Conservation (phyloP, 805 yeast species). For the Barnettozyma pratensis region DNA sequence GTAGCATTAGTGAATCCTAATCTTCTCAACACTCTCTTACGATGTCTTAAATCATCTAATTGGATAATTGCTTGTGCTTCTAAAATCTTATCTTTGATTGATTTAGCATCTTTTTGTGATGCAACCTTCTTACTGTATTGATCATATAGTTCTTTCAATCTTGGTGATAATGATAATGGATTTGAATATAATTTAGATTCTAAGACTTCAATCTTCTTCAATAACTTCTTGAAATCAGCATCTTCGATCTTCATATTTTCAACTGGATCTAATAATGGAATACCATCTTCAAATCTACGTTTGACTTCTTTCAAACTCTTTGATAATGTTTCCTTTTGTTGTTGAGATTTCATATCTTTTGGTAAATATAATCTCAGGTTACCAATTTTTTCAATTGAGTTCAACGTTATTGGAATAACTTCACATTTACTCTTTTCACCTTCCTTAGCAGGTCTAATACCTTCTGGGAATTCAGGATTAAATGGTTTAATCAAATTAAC, state of each 20-base stretch:
- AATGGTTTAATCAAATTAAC: slow-evolving; percentile 70
- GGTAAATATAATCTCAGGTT: slow-evolving; percentile 81
- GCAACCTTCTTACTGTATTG: slow-evolving; percentile 62
- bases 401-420: slow-evolving; percentile 79
- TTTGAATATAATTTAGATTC: slow-evolving; percentile 69
- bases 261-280: slow-evolving; percentile 88
- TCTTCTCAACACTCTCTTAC: slow-evolving; percentile 89
- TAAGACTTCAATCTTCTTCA: slow-evolving; percentile 76
- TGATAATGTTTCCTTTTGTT: slow-evolving; percentile 55
- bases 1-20: slow-evolving; percentile 81
- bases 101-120: slow-evolving; percentile 52
- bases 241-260: slow-evolving; percentile 91
- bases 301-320: slow-evolving; percentile 78
- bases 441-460: slow-evolving; percentile 75
- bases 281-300: slow-evolving; percentile 81
- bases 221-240: slow-evolving; percentile 62
- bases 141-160: slow-evolving; percentile 57
- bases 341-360: slow-evolving; percentile 56
- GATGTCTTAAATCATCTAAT: slow-evolving; percentile 85
- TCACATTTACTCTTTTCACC: slow-evolving; percentile 72
- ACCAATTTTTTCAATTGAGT: slow-evolving; percentile 69
- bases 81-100: slow-evolving; percentile 56
- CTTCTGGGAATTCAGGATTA: slow-evolving; percentile 77
- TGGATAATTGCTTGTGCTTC: slow-evolving; percentile 92
- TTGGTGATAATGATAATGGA: slow-evolving; percentile 58